Percentiles rank a stretch among this genome's conserved stretches.
These are phyloP conservation scores for Candida pini DNA, from an alignment of 805 yeast genomes.

Conservation along the genomic window DNA sequence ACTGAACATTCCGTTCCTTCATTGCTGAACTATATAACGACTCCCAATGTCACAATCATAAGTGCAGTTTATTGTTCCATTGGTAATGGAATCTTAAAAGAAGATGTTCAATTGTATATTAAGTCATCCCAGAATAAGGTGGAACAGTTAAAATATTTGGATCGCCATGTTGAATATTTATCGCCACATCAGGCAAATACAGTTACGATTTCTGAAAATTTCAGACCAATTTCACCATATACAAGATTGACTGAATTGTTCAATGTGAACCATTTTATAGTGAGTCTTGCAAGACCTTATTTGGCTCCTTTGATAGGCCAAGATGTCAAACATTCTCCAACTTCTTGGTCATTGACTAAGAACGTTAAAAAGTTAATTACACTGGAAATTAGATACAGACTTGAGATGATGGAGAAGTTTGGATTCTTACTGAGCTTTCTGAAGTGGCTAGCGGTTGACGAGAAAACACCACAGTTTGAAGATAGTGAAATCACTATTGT, in stretches of 20 bases:
- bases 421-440: slow-evolving; percentile 68
- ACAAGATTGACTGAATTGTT: slow-evolving; percentile 85
- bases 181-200: slow-evolving; percentile 37
- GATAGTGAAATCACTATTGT: slow-evolving; percentile 82
- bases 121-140: slow-evolving; percentile 48
- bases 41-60: slow-evolving; percentile 87
- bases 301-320: slow-evolving; percentile 83
- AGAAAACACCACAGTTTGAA: slow-evolving; percentile 72
- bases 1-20: slow-evolving; percentile 64
- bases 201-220: slow-evolving; percentile 12
- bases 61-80: slow-evolving; percentile 86
- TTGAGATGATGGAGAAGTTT: slow-evolving; percentile 70
- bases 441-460: slow-evolving; percentile 80
- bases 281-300: slow-evolving; percentile 89
- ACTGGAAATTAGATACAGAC: slow-evolving; percentile 78
- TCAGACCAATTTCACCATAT: slow-evolving; percentile 55
- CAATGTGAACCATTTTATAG: slow-evolving; percentile 90
- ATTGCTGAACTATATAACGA: slow-evolving; percentile 79
- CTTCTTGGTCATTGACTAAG: slow-evolving; percentile 29
- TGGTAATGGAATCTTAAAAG: slow-evolving; percentile 65
- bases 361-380: slow-evolving; percentile 49
- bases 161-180: slow-evolving; percentile 35
- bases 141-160: slow-evolving; percentile 31
- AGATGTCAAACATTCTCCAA: slow-evolving; percentile 65
- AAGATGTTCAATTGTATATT: slow-evolving; percentile 53